phyloP scores from a whole-genome alignment of 495 filamentous ascomycete genomes.

The Lasiosphaeria ovina region DNA sequence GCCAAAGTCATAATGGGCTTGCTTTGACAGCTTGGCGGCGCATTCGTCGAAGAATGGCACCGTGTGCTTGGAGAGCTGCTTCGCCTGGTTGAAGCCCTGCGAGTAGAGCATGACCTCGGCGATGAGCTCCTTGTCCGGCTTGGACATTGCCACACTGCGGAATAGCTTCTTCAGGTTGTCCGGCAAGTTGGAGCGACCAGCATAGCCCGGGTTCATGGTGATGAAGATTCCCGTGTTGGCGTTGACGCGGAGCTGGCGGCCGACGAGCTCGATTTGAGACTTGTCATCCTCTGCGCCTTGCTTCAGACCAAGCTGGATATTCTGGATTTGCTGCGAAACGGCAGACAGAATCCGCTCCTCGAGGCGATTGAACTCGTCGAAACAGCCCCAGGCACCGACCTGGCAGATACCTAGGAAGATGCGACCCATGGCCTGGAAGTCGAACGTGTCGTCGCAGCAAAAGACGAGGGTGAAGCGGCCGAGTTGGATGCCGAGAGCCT shows the following conservation, averaged over 20 bases:
- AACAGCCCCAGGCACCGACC: slow-evolving; percentile 98
- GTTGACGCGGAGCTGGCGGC: slow-evolving; percentile 82
- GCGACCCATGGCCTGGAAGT: slow-evolving; percentile 98
- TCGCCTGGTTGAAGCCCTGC: slow-evolving; percentile 95
- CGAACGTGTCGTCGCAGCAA: slow-evolving; percentile 98
- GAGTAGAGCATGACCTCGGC: slow-evolving; percentile 99
- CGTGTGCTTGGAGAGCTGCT: slow-evolving; percentile 85
- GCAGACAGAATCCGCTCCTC: slow-evolving; percentile 96
- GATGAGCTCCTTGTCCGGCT: slow-evolving; percentile 98
- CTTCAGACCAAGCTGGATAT: slow-evolving; percentile 93
- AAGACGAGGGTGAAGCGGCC: slow-evolving; percentile 98
- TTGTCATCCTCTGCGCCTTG: slow-evolving; percentile 74
- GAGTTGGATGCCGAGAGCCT: slow-evolving; percentile 92
- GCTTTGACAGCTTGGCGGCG: slow-evolving; percentile 75
- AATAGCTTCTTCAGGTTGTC: slow-evolving; percentile 99
- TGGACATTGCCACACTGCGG: slow-evolving; percentile 98
- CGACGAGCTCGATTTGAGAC: slow-evolving; percentile 87
- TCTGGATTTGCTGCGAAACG: slow-evolving; percentile 97
- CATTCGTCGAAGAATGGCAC: slow-evolving; percentile 98
- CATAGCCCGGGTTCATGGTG: slow-evolving; percentile 99
- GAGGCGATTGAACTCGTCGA: slow-evolving; percentile 98
- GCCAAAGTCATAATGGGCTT: slow-evolving; percentile 98
- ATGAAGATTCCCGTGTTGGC: slow-evolving; percentile 97
- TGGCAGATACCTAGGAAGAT: slow-evolving; percentile 99
- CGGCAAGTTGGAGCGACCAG: slow-evolving; percentile 92